A percentile compares a stretch with the other conserved stretches of the same genome.
Conservation (phyloP, 2,329 filamentous ascomycete genomes). For the Trichophaea hybrida region DNA sequence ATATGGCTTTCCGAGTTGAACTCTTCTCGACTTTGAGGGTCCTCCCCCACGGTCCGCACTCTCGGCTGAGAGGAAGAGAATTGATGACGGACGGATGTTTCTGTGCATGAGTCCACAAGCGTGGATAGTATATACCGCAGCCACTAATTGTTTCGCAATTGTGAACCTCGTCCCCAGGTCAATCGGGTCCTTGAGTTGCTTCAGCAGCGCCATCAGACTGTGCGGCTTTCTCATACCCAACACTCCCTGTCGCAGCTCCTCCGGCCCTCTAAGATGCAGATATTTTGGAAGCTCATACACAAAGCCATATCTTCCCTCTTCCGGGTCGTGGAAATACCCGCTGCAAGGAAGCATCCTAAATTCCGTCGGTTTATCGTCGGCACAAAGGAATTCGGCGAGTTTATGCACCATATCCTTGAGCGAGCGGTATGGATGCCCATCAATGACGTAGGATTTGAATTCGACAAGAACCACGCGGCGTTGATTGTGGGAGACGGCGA, state of each 20-base stretch:
- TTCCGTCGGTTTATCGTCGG: neutral
- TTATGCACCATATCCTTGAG: neutral
- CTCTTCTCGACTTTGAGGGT: neutral
- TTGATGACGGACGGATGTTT: neutral
- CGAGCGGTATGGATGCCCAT: neutral
- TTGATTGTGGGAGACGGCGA: neutral
- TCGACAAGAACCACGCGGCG: neutral
- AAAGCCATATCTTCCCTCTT: constrained; percentile 4
- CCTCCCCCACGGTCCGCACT: neutral
- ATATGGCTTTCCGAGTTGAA: neutral
- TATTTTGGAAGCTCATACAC: constrained; percentile 1
- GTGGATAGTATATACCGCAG: neutral
- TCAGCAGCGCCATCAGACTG: neutral
- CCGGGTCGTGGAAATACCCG: constrained; percentile 11
- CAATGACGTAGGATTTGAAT: neutral
- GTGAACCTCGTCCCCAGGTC: neutral
- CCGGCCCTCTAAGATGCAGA: neutral
- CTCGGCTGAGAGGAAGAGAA: neutral
- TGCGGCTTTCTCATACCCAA: neutral
- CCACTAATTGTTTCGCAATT: neutral
- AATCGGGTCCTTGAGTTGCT: neutral
- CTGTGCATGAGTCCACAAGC: neutral
- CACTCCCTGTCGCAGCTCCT: neutral
- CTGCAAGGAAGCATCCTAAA: constrained; percentile 6
- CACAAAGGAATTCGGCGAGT: neutral